These are phyloP conservation scores for Neostapfia colusana DNA, from an alignment of 176 grass and related monocot species.

Conservation along the genomic window DNA sequence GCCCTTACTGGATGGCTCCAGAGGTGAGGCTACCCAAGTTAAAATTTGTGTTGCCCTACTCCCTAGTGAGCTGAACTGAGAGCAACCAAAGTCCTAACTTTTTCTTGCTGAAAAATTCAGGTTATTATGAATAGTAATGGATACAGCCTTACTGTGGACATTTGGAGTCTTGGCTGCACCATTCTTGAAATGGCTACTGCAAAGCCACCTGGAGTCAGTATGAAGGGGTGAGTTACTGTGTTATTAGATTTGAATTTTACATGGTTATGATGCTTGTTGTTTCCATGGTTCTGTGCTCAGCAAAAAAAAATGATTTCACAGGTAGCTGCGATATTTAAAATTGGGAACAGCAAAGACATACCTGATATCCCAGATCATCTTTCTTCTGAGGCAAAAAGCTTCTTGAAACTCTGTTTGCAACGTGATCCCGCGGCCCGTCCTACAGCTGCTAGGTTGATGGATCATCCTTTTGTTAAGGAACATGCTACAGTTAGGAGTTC, in stretches of 20 bases:
- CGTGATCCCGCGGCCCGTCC: conserved; percentile 85
- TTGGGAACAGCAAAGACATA: conserved; percentile 97
- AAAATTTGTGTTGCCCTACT: conserved; percentile 2
- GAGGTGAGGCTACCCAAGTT: conserved; percentile 55
- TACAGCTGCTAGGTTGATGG: conserved; percentile 75
- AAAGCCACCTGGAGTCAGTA: conserved; percentile 94
- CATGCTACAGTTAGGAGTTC: conserved; percentile 40
- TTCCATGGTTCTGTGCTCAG: conserved; percentile 33
- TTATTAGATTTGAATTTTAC: background rate
- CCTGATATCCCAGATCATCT: conserved; percentile 86
- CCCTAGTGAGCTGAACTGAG: background rate
- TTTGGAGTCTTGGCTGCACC: conserved; percentile 99
- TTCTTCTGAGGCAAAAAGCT: conserved; percentile 72
- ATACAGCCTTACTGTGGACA: conserved; percentile 96
- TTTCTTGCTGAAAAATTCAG: conserved; percentile 41
- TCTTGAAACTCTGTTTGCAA: conserved; percentile 85
- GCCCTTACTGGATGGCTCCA: conserved; percentile 99
- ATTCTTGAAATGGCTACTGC: conserved; percentile 96
- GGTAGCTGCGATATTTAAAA: conserved; percentile 99
- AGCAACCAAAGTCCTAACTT: background rate
- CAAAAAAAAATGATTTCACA: conserved; percentile 49
- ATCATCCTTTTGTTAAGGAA: conserved; percentile 86
- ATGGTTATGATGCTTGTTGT: background rate
- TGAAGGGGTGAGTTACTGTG: conserved; percentile 72
- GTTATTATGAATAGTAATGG: conserved; percentile 96